Base-by-base conservation (phyloP, 176 grass and related monocot genomes). In the Musa schizocarpa region DNA sequence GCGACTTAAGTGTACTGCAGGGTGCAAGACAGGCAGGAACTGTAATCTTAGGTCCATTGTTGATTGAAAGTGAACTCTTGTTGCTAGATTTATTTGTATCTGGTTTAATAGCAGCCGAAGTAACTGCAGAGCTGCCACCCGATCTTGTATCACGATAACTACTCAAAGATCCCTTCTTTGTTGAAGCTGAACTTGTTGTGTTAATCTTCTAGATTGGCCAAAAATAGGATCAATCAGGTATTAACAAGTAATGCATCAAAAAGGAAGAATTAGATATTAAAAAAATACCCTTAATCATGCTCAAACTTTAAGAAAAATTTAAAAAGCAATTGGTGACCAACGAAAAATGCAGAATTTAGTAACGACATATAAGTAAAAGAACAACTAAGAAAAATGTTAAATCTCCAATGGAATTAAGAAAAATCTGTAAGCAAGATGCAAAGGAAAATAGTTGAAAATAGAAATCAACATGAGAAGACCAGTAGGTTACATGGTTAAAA, bases 1-100 rank as follows among this genome's bases (percentile, higher is more conserved):
- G 95, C 16, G 94, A 90, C 61, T 67, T 54, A 22, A 85, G 75
- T 19, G 54, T 92, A 52, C 66, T 85, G 81, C 81, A 86, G 49
- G 86, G 86, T 79, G 53, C 82, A 71, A 87, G 52, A 53, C 61
- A 76, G 63, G 85, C 78, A 50, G 53, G 21, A 19, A 52, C 26
- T 8, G 74, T 87, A 0, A 80, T 72, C 52, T 79, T 65, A 63
- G 71, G 20, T 11, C 14, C 78, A 34, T 65, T 59, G 61, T 52
- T n/a, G 58, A 48, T 20, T 43, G 77, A 56, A 2, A 56, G 56
- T 5, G 23, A 63, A 51, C 29, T 19, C 65, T 48, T 21, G 64
- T 80, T 80, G 61, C 17, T 73, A 10, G 72, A 10, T 26, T 66
- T 2, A 19, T 63, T 53, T 54, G 16, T 19, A 3, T 69, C 50